These are phyloP conservation scores for Pichia sp. DNA, from an alignment of 1,139 yeast species.

Conservation along the genomic window DNA sequence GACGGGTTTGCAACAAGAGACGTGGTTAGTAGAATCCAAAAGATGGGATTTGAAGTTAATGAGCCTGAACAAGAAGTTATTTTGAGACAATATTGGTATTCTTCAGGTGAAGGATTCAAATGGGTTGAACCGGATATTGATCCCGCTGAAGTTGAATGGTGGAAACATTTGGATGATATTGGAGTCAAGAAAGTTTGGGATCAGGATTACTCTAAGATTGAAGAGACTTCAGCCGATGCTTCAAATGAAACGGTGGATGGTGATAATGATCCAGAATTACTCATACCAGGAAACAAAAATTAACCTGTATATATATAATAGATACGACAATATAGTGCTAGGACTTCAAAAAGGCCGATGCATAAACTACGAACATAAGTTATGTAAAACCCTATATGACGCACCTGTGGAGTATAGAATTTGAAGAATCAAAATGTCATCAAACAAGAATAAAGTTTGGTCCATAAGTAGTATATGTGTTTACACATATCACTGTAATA, in stretches of 20 bases:
- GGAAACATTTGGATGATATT: conserved; percentile 23
- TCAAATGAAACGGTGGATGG: conserved; percentile 16
- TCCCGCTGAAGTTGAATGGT: conserved; percentile 62
- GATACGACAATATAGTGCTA: too few relatives aligned
- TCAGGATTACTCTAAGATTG: conserved; percentile 33
- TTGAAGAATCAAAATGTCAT: too few relatives aligned
- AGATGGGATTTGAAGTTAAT: conserved; percentile 26
- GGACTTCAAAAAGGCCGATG: too few relatives aligned
- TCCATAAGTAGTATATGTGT: too few relatives aligned
- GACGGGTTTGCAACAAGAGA: conserved; percentile 31
- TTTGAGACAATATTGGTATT: conserved; percentile 70
- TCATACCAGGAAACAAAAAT: conserved; percentile 8
- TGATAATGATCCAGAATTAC: conserved; percentile 26
- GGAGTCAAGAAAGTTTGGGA: conserved; percentile 25
- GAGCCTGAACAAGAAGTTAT: conserved; percentile 45
- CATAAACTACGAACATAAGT: too few relatives aligned
- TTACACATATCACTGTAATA: too few relatives aligned
- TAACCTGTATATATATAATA: background rate
- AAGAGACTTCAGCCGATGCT: conserved; percentile 31
- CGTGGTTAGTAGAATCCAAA: conserved; percentile 25
- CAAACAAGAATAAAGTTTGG: too few relatives aligned
- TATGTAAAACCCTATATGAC: too few relatives aligned
- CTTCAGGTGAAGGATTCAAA: conserved; percentile 67
- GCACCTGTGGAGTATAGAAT: too few relatives aligned
- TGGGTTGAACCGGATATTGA: conserved; percentile 81